These are phyloP conservation scores for Astragalus glycyphyllos DNA, from an alignment of 306 rosid genomes.

Conservation along the genomic window DNA sequence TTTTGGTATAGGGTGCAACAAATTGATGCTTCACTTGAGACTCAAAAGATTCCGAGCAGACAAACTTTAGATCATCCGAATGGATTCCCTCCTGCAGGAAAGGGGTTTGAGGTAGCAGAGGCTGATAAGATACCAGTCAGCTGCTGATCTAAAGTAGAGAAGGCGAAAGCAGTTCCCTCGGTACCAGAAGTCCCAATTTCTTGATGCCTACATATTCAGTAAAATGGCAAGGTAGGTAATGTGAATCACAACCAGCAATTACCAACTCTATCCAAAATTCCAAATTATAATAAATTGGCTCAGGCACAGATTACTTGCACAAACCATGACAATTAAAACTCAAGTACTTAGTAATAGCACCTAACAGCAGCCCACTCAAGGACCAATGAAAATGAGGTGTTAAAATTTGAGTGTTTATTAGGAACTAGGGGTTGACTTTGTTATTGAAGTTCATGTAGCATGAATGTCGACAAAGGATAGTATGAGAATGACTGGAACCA, in stretches of 20 bases:
- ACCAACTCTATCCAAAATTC: slow-evolving; percentile 18
- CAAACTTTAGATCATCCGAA: slow-evolving; percentile 61
- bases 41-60: slow-evolving; percentile 16
- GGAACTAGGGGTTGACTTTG: slow-evolving; percentile 3
- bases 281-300: slow-evolving; percentile 7
- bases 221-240: slow-evolving; percentile 8
- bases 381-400: slow-evolving; percentile 17
- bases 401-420: background rate
- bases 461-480: slow-evolving; percentile 12
- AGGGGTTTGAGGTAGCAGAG: slow-evolving; percentile 63
- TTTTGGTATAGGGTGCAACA: slow-evolving; percentile 59
- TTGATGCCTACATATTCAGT: slow-evolving; percentile 62
- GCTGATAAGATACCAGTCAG: slow-evolving; percentile 58
- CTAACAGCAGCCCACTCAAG: slow-evolving; percentile 19
- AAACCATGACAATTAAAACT: slow-evolving; percentile 17
- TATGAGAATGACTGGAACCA: background rate
- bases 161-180: slow-evolving; percentile 62
- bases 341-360: background rate
- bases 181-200: slow-evolving; percentile 53
- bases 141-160: slow-evolving; percentile 57
- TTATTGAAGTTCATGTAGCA: slow-evolving; percentile 13
- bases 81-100: slow-evolving; percentile 77
- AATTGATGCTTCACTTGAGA: slow-evolving; percentile 51
- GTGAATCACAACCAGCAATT: slow-evolving; percentile 15
- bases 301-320: slow-evolving; percentile 32